These are phyloP conservation scores for Sphagnum contortum DNA, from an alignment of 225 moss, liverwort and hornwort species.

Conservation along the genomic window DNA sequence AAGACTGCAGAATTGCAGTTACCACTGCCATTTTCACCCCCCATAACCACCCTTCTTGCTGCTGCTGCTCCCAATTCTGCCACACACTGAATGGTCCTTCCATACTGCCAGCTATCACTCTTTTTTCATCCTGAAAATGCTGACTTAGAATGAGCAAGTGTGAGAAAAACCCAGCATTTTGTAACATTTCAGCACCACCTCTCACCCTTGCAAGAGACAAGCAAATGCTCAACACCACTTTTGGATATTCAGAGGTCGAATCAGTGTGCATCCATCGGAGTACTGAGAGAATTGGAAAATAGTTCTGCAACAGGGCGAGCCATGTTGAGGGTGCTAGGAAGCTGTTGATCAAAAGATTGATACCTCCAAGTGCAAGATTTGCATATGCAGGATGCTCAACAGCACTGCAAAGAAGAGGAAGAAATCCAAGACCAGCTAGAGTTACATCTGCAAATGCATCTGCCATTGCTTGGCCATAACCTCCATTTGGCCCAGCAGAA, in stretches of 20 bases:
- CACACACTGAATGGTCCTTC: slow-evolving; percentile 89
- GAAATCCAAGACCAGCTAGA: slow-evolving; percentile 64
- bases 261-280: slow-evolving; percentile 65
- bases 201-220: slow-evolving; percentile 64
- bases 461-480: slow-evolving; percentile 31
- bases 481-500: slow-evolving; percentile 19
- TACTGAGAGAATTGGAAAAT: slow-evolving; percentile 69
- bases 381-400: slow-evolving; percentile 60
- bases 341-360: slow-evolving; percentile 69
- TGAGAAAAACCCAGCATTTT: slow-evolving; percentile 70
- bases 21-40: slow-evolving; percentile 71
- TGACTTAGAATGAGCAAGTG: slow-evolving; percentile 67
- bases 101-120: slow-evolving; percentile 34
- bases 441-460: slow-evolving; percentile 71
- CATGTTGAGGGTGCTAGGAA: slow-evolving; percentile 83
- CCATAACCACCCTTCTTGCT: slow-evolving; percentile 68
- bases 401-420: slow-evolving; percentile 71
- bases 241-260: slow-evolving; percentile 51
- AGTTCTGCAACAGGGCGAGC: slow-evolving; percentile 67
- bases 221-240: slow-evolving; percentile 72
- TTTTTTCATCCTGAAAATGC: slow-evolving; percentile 46
- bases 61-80: slow-evolving; percentile 57
- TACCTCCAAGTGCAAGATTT: slow-evolving; percentile 68
- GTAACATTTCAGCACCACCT: slow-evolving; percentile 86
- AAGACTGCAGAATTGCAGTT: slow-evolving; percentile 68